Percentiles rank a stretch among this genome's conserved stretches.
Conservation (phyloP, 2,329 filamentous ascomycete species). For the Rhinocladiella similis region DNA sequence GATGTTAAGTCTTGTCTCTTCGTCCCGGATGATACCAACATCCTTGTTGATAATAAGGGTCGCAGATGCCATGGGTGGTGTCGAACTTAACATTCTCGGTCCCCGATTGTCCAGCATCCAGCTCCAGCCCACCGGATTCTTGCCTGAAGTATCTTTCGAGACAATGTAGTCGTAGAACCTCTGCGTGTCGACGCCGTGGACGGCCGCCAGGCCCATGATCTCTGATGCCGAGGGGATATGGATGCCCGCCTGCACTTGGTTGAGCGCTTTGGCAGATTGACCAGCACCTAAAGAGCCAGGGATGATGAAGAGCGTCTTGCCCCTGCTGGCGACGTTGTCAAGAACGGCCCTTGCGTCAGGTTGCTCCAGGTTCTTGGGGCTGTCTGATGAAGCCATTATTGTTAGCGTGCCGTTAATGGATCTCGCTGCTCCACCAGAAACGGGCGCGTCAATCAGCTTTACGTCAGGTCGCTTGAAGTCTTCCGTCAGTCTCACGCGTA, state of each 20-base stretch:
- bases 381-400: conserved; percentile 67
- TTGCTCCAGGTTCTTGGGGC: conserved; percentile 54
- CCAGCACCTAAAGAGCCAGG: conserved; percentile 61
- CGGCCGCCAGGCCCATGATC: conserved; percentile 59
- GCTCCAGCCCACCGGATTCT: conserved; percentile 48
- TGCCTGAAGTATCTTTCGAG: conserved; percentile 30
- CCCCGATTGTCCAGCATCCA: conserved; percentile 65
- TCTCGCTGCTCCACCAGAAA: conserved; percentile 68
- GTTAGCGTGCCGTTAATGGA: conserved; percentile 71
- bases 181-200: conserved; percentile 54
- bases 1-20: conserved; percentile 24
- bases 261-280: conserved; percentile 64
- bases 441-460: conserved; percentile 68
- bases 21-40: conserved; percentile 34
- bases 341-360: conserved; percentile 58
- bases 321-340: conserved; percentile 58
- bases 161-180: conserved; percentile 45
- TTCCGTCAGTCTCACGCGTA: conserved; percentile 56
- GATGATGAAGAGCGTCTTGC: conserved; percentile 65
- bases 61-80: conserved; percentile 58
- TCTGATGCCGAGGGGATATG: conserved; percentile 64
- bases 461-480: conserved; percentile 62
- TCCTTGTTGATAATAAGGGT: conserved; percentile 63
- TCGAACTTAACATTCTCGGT: conserved; percentile 56
- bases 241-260: conserved; percentile 64